Evolutionary conservation across 1,284 basidiomycete species (phyloP), one percentile per base, ranked within the genome.

Genomic region (Austroboletus olivaceoglutinosus): DNA sequence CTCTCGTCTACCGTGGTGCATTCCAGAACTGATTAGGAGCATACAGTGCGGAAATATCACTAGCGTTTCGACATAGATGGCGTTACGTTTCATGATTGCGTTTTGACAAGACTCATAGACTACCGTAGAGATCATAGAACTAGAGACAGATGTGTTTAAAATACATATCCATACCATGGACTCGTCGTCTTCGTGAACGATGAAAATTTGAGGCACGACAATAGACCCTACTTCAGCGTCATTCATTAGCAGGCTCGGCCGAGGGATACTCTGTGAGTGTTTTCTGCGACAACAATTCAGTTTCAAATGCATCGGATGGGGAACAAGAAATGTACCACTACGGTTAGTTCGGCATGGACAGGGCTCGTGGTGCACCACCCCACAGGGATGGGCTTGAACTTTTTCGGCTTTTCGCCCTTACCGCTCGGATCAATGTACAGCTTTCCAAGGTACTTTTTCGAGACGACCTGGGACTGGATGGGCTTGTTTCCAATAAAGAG

Each of bases 1-100:
- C 23, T 3, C 25, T 36, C 18, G 13, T 50, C 21, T 36, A 10
- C 22, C 8, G 11, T 22, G 25, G 6, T 16, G 18, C 30, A 18
- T 23, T 16, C 7, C 23, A n/a, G 8, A 21, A 18, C 36, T 58
- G 38, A 60, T 30, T 42, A 5, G 9, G 29, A 21, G 16, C 8
- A 18, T n/a, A 18, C 43, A 61, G 60, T 63, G 59, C 34, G 53
- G 55, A 1, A 52, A 55, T 19, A 34, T 36, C 7, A 42, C 38
- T 27, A 15, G 5, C 23, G 7, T 19, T 11, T 33, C 15, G 22
- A 38, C n/a, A 43, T 50, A 34, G 13, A n/a, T n/a, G 3, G 8
- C 5, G 37, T 22, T 10, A 22, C 8, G 10, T 34, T 30, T 21
- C 27, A 25, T 13, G n/a, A n/a, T 5, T 27, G 25, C 5, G 18